These are phyloP conservation scores for Exophiala sp. DNA, from an alignment of 2,329 filamentous ascomycete genomes.

Conservation along the genomic window DNA sequence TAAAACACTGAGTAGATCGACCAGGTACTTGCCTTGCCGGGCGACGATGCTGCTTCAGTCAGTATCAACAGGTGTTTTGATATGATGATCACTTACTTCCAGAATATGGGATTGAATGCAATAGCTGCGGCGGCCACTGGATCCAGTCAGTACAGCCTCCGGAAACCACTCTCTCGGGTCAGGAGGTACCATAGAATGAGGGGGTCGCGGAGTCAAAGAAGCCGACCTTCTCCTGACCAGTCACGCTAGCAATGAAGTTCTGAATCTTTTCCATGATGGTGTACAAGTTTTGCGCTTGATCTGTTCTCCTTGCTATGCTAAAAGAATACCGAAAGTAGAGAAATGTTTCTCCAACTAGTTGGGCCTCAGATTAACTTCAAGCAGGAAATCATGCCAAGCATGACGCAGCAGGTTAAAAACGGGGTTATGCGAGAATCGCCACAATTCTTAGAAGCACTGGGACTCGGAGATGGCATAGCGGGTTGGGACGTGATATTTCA, in stretches of 20 bases:
- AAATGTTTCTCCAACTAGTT: no score
- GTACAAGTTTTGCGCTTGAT: no score
- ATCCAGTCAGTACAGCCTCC: constrained; percentile 1
- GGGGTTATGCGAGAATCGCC: no score
- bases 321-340: background rate
- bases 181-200: constrained; percentile 23
- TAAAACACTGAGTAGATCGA: constrained; percentile 16
- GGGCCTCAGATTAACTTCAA: no score
- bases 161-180: background rate
- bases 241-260: constrained; percentile 24
- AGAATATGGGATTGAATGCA: constrained; percentile 96
- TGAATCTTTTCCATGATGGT: constrained; percentile 24
- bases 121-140: constrained; percentile 80
- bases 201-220: constrained; percentile 21
- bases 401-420: background rate
- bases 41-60: constrained; percentile 65
- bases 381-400: background rate
- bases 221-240: constrained; percentile 26
- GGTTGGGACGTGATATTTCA: background rate
- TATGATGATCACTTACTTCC: constrained; percentile 70
- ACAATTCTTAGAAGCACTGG: no score
- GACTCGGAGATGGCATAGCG: background rate
- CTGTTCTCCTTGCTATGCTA: background rate
- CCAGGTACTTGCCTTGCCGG: constrained; percentile 61
- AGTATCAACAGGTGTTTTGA: constrained; percentile 1